A percentile compares a stretch with the other conserved stretches of the same genome.
These are phyloP conservation scores for Fusarium duplospermum DNA, from an alignment of 2,329 filamentous ascomycete genomes.

Conservation along the genomic window DNA sequence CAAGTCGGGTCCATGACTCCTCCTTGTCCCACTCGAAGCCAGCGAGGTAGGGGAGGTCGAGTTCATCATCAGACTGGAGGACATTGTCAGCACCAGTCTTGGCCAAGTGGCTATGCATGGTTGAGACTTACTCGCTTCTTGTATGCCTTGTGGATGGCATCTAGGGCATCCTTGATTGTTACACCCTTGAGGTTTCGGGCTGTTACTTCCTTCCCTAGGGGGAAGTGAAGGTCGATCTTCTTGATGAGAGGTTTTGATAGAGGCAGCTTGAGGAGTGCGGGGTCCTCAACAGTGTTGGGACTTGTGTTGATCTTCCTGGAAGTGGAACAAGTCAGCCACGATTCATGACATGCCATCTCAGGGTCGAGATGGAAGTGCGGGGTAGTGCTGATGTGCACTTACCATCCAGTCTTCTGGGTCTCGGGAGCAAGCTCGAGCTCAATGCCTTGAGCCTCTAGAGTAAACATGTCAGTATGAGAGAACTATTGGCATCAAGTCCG, in stretches of 20 bases:
- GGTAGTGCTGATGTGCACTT: constrained; percentile 52
- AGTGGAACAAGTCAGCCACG: constrained; percentile 16
- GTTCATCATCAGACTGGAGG: constrained; percentile 85
- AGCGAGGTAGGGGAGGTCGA: constrained; percentile 86
- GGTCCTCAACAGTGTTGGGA: constrained; percentile 81
- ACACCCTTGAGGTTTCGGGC: constrained; percentile 94
- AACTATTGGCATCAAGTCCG: not conserved
- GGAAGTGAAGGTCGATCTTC: constrained; percentile 94
- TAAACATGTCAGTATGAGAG: constrained; percentile 26
- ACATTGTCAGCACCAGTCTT: constrained; percentile 7
- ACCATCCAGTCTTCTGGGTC: constrained; percentile 91
- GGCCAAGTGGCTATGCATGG: not conserved
- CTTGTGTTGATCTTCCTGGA: constrained; percentile 94
- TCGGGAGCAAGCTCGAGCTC: constrained; percentile 81
- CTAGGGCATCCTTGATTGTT: constrained; percentile 95
- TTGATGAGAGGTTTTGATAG: constrained; percentile 87
- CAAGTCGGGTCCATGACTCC: constrained; percentile 86
- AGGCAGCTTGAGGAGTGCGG: constrained; percentile 82
- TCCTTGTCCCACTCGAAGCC: constrained; percentile 98
- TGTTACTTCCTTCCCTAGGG: constrained; percentile 85
- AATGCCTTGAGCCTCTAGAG: constrained; percentile 77
- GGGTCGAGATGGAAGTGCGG: constrained; percentile 10
- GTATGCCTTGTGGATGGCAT: constrained; percentile 95
- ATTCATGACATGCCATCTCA: not conserved
- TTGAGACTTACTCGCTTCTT: constrained; percentile 85